These are phyloP conservation scores for Phytophthora quininea DNA, from an alignment of 352 stramenopile species.

Conservation along the genomic window DNA sequence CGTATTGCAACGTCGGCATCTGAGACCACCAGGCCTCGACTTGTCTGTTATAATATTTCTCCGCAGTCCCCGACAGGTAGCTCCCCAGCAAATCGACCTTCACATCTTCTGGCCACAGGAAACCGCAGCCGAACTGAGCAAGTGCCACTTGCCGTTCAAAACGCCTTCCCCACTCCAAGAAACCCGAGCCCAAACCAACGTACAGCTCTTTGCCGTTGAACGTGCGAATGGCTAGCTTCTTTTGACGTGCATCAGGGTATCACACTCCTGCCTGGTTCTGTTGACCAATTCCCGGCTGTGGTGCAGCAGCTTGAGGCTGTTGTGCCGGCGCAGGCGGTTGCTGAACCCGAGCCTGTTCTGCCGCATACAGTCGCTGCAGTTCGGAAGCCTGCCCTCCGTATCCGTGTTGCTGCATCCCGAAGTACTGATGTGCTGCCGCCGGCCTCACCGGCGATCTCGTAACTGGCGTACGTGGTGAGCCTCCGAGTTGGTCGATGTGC, in stretches of 20 bases:
- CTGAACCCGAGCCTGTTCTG: too few species aligned
- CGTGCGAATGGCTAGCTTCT: neutral
- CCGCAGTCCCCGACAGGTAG: neutral
- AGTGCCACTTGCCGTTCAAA: neutral
- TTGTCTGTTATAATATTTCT: neutral
- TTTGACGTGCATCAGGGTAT: neutral
- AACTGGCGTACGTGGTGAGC: too few species aligned
- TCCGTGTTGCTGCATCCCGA: too few species aligned
- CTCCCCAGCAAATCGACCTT: neutral
- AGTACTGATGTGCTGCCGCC: too few species aligned
- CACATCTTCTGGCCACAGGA: neutral
- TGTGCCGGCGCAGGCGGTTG: too few species aligned
- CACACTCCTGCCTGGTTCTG: too few species aligned
- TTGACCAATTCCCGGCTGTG: too few species aligned
- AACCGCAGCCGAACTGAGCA: neutral
- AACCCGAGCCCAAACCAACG: neutral
- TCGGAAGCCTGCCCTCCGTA: too few species aligned
- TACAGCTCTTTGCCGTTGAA: neutral
- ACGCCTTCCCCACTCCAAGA: neutral
- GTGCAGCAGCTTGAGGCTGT: too few species aligned
- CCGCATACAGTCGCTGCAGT: too few species aligned
- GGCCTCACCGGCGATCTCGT: too few species aligned
- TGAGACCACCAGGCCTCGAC: neutral
- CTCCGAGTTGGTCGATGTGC: too few species aligned
- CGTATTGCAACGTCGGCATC: neutral